These are phyloP conservation scores for Amanita subjunquillea DNA, from an alignment of 768 basidiomycete species.

Conservation along the genomic window DNA sequence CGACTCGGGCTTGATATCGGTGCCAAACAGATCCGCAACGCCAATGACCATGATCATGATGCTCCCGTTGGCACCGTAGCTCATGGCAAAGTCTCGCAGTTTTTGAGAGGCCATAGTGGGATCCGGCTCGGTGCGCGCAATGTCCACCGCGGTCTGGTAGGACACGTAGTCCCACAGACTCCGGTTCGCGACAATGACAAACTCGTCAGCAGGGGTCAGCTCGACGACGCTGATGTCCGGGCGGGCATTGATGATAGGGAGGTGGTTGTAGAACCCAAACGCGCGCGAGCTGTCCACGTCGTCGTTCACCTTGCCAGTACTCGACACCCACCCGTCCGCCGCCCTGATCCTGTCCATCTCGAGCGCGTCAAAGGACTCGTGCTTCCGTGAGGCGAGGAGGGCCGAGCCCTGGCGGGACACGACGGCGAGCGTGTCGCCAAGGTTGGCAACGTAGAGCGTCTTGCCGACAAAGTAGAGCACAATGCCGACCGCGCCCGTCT, in stretches of 20 bases:
- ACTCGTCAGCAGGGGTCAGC: constrained; percentile 82
- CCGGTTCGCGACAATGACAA: constrained; percentile 89
- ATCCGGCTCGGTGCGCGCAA: constrained; percentile 64
- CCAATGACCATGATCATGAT: constrained; percentile 98
- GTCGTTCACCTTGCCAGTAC: constrained; percentile 84
- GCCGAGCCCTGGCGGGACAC: constrained; percentile 71
- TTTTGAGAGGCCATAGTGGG: constrained; percentile 89
- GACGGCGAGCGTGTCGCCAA: constrained; percentile 81
- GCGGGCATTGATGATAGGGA: constrained; percentile 84
- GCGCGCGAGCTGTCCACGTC: constrained; percentile 86
- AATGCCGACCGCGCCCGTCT: constrained; percentile 74
- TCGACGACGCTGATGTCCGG: constrained; percentile 67
- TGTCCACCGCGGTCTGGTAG: constrained; percentile 93
- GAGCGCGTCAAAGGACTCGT: constrained; percentile 80
- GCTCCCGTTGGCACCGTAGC: constrained; percentile 88
- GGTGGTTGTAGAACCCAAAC: constrained; percentile 86
- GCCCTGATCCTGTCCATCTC: constrained; percentile 84
- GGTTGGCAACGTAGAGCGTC: constrained; percentile 84
- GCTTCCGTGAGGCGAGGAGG: constrained; percentile 62
- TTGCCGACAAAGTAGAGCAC: constrained; percentile 77
- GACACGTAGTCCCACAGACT: constrained; percentile 92
- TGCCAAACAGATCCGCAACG: constrained; percentile 64
- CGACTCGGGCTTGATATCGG: constrained; percentile 3
- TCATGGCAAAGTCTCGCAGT: constrained; percentile 91
- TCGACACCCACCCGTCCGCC: constrained; percentile 92